Evolutionary conservation across 2,329 filamentous ascomycete genomes (phyloP), one percentile per base, ranked within the genome.

Genomic region (Fusarium secorum): DNA sequence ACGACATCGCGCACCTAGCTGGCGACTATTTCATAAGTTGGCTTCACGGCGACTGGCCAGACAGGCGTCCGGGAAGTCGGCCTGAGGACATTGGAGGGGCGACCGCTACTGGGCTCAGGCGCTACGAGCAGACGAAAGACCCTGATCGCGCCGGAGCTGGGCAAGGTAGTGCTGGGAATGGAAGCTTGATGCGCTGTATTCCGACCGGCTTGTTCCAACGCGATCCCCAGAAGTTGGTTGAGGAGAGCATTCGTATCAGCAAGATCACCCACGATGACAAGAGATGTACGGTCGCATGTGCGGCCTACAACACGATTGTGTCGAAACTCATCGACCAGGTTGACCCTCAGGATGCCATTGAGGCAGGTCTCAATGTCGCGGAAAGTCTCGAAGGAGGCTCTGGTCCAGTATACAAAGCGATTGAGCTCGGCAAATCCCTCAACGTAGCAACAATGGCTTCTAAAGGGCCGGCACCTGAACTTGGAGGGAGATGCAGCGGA

Each of bases 161-260:
- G 0, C 49, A 67, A 4, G 82, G 80, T 6, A 71, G 70, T 11
- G 81, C 82, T 1, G 84, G 84, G 18, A 85, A 86, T 57, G 83
- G 84, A 8, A 83, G 80, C 38, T 70, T 86, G 65, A 85, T 85
- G 84, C 78, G 84, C 7, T 85, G 84, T 65, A 76, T 85, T 3
- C 80, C 84, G 0, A 85, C 83, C 1, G 84, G 76, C 0, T 70
- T 85, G 18, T 84, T 85, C 54, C 77, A 78, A 33, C 24, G 18
- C 0, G 76, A 80, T 15, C 54, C 52, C 4, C 70, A 75, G 2
- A 74, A 63, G 30, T 24, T 80, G 9, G 51, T 81, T 7, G 44
- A 48, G 2, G 80, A 84, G 52, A 80, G 79, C 46, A 56, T 78
- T 11, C 76, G 76, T 8, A 80, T 84, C 59, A 83, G 81, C 51